Evolutionary conservation across 495 filamentous ascomycete species (phyloP), one percentile per base, ranked within the genome.

Genomic region (Hyaloscypha hepaticicola): DNA sequence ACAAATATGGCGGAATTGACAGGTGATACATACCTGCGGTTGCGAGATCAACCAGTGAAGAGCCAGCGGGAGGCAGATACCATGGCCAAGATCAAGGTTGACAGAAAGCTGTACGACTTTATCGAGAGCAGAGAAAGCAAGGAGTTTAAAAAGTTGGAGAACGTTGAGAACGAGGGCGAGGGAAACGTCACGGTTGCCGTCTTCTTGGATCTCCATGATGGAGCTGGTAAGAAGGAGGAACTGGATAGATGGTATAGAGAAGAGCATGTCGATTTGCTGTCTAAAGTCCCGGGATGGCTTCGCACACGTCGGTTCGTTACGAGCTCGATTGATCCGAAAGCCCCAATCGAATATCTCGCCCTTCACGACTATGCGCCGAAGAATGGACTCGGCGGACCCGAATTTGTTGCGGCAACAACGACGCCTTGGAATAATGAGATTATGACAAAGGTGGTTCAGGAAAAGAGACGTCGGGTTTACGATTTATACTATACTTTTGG

Each of bases 401-500:
- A 88, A 67, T 85, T 86, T 73, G 74, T 87, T 69, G 83, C 85
- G 5, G 79, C 87, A 24, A 81, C 82, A 67, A 77, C 75, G 49
- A 89, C 88, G 7, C 75, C 81, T 1, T 85, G 85, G 81, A 74
- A 78, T 26, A 75, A 79, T 5, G 80, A 83, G 56, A 75, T 91
- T 33, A 79, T 80, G 68, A 71, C 71, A 27, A 81, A 85, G n/a
- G 78, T 82, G 27, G 83, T 89, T 27, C 76, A 79, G n/a, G 70
- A 76, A 41, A 85, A 81, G 66, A 78, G 73, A 19, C 79, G 85
- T 49, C 77, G 89, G 12, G 75, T 78, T 0, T 93, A 90, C 75
- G 77, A 85, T 55, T 85, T 91, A 69, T 88, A 90, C 70, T 92
- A 92, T 76, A 88, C 88, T 45, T 93, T 95, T 69, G 89, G 88